Evolutionary conservation across 2,329 filamentous ascomycete genomes (phyloP).

Genomic region (Thielaviopsis musarum): DNA sequence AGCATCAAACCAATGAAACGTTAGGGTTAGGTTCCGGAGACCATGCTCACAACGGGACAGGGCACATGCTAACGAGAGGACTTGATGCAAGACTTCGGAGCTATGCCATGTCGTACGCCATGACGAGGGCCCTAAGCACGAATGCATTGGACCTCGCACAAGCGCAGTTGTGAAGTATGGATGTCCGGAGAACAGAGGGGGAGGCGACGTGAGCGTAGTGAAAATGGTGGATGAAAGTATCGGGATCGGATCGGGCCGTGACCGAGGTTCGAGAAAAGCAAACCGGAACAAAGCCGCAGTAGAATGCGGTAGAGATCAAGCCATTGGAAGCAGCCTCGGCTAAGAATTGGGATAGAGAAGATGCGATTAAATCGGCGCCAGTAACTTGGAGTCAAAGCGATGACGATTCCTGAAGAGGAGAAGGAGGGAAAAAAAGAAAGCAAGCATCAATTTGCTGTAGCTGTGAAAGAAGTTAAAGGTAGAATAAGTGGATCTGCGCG

Average conservation of each 20-base stretch:
- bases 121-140: constrained; percentile 14
- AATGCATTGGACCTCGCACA: constrained; percentile 2
- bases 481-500: not conserved
- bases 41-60: constrained; percentile 37
- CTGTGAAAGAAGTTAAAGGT: not conserved
- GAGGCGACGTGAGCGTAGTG: constrained; percentile 47
- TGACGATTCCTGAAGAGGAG: not conserved
- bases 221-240: constrained; percentile 3
- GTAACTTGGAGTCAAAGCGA: not conserved
- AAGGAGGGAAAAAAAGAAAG: not conserved
- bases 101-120: constrained; percentile 30
- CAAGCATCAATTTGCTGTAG: not conserved
- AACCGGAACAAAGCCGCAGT: not conserved
- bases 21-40: constrained; percentile 95
- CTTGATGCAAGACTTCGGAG: constrained; percentile 20
- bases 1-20: constrained; percentile 39
- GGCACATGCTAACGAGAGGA: constrained; percentile 24
- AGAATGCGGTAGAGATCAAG: not conserved
- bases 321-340: not conserved
- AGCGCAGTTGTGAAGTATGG: constrained; percentile 1
- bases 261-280: not conserved
- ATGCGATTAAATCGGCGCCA: not conserved
- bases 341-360: not conserved
- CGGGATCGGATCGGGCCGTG: not conserved
- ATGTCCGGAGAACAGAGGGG: constrained; percentile 58